phyloP scores from a whole-genome alignment of 441 rosid genomes.

The Corymbia citriodora region DNA sequence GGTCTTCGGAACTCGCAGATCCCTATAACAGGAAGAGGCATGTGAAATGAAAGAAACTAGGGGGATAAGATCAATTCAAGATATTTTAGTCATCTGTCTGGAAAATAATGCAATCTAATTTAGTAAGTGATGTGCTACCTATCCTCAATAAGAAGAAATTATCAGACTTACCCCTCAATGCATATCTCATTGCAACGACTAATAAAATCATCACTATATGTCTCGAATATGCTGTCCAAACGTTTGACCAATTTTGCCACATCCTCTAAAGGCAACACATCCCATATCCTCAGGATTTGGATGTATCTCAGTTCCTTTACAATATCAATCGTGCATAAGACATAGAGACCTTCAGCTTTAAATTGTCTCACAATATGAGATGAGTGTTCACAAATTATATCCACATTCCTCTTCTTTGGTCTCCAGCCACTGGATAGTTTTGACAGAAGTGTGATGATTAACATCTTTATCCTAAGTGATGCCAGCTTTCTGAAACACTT shows the following conservation, averaged over 20 bases:
- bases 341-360: constrained; percentile 7
- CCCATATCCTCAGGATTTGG: constrained; percentile 40
- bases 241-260: constrained; percentile 7
- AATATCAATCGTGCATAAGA: constrained; percentile 32
- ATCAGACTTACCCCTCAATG: constrained; percentile 1
- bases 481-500: constrained; percentile 13
- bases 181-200: constrained; percentile 10
- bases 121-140: too few species aligned
- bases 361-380: constrained; percentile 11
- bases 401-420: constrained; percentile 2
- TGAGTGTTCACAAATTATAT: not conserved
- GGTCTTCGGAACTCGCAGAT: constrained; percentile 35
- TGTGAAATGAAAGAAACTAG: not conserved
- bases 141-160: not conserved
- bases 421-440: constrained; percentile 37
- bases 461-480: not conserved
- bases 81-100: not conserved
- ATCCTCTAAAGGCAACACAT: constrained; percentile 20
- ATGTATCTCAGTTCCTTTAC: constrained; percentile 4
- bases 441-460: constrained; percentile 2
- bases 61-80: not conserved
- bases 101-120: too few species aligned
- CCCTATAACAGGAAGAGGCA: constrained; percentile 14
- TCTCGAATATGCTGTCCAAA: constrained; percentile 7
- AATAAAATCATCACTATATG: not conserved